phyloP scores from a whole-genome alignment of 176 grass and related monocot genomes.

The Coix lacrymajobi region DNA sequence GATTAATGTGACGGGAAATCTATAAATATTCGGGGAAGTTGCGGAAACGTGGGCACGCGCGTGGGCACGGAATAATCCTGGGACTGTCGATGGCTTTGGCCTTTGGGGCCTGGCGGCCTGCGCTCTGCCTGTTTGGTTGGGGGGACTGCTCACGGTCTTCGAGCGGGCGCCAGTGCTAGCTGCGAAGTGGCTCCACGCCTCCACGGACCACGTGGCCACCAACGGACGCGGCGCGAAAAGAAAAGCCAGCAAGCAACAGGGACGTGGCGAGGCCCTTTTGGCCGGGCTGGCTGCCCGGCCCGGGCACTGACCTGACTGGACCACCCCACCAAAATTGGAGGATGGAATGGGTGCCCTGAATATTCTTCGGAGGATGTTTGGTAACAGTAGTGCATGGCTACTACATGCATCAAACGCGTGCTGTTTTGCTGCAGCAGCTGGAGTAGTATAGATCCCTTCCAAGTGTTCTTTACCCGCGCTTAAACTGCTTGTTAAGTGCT shows the following conservation, averaged over 20 bases:
- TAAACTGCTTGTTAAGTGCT: too few species aligned
- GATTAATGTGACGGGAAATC: too few species aligned
- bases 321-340: neutral
- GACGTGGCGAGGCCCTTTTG: slow-evolving; percentile 21
- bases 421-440: neutral
- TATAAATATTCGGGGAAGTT: too few species aligned
- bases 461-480: too few species aligned
- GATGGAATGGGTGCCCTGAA: neutral
- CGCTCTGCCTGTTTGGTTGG: neutral
- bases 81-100: neutral
- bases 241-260: slow-evolving; percentile 30
- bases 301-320: neutral
- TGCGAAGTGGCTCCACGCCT: slow-evolving; percentile 1
- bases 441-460: too few species aligned
- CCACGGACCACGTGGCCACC: slow-evolving; percentile 17
- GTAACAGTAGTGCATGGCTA: neutral
- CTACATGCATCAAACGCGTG: neutral
- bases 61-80: neutral
- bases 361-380: neutral
- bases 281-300: neutral
- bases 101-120: neutral
- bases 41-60: too few species aligned
- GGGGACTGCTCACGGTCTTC: neutral
- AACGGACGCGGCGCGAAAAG: neutral
- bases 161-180: neutral